Evolutionary conservation across 345 rosid species (phyloP), one percentile per base, ranked within the genome.

Genomic region (Crucihimalaya himalaica): DNA sequence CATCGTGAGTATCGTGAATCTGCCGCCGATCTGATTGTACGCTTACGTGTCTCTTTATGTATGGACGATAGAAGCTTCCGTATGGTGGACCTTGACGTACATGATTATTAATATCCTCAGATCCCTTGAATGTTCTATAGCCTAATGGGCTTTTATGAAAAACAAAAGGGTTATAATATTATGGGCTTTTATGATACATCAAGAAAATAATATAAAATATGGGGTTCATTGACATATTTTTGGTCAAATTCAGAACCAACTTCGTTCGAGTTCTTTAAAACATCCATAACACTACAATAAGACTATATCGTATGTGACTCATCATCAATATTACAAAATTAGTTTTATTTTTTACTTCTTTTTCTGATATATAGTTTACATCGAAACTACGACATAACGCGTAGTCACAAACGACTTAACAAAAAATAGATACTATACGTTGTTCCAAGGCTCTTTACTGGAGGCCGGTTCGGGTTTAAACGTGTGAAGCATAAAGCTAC

Each of bases 401-500:
- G 64, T n/a, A 29, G n/a, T 55, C 77, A 13, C 32, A 57, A 35
- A 74, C 29, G 5, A 5, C 13, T 50, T 50, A 47, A 19, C 2
- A 18, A 32, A 32, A n/a, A 31, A 14, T 0, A 5, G 25, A 13
- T 27, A 42, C 59, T 76, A 76, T 10, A 76, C 75, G 53, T 78
- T 79, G 80, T 70, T 81, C 76, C 75, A 79, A 23, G 81, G 57
- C 71, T 81, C 83, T 14, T 77, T 71, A 43, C 37, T 80, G 64
- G 46, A 37, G 35, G 79, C 23, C 21, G 82, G 15, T 61, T 74
- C 68, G 13, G 82, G 70, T 66, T 82, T 84, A 2, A 58, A 31
- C 0, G 84, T 68, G 54, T 88, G 96, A 73, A 95, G 97, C 93
- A 77, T 86, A 84, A 50, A 92, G 35, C 82, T 72, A 82, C 99